Conservation (phyloP, 768 basidiomycete genomes). For the Sarcodon aspratus region DNA sequence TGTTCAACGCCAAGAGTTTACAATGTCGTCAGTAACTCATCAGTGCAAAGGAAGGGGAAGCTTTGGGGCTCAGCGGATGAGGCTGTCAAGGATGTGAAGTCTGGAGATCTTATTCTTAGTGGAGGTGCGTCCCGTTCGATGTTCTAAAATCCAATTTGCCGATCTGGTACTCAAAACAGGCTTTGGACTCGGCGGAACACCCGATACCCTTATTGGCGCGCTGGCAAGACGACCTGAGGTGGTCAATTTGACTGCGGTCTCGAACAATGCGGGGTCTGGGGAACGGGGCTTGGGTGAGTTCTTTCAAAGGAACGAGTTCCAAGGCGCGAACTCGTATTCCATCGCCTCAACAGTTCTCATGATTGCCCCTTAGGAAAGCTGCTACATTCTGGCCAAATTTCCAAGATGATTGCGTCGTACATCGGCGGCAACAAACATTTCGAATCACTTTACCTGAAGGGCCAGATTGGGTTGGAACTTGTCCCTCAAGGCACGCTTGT, state of each 20-base stretch:
- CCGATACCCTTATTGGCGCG: conserved; percentile 79
- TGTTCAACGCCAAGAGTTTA: not conserved
- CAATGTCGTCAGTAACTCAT: conserved; percentile 7
- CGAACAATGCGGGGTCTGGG: conserved; percentile 76
- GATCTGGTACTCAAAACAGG: conserved; percentile 30
- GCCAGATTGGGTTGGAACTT: conserved; percentile 75
- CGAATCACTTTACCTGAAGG: conserved; percentile 69
- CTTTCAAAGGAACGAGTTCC: not conserved
- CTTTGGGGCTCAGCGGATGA: conserved; percentile 78
- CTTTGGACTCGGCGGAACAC: conserved; percentile 84
- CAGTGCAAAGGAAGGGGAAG: conserved; percentile 35
- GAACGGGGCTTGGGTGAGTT: conserved; percentile 57
- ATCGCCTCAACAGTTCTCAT: not conserved
- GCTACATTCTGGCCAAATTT: conserved; percentile 61
- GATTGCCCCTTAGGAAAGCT: conserved; percentile 43
- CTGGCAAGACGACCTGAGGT: conserved; percentile 66
- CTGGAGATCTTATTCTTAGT: conserved; percentile 67
- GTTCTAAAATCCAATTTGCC: not conserved
- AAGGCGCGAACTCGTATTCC: not conserved
- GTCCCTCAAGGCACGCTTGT: conserved; percentile 88
- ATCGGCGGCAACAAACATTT: conserved; percentile 85
- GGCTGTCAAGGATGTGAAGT: conserved; percentile 74
- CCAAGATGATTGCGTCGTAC: conserved; percentile 82
- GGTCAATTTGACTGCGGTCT: conserved; percentile 67
- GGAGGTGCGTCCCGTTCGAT: conserved; percentile 45